Evolutionary conservation across 2,329 filamentous ascomycete genomes (phyloP).

Genomic region (Alternaria infectoria): DNA sequence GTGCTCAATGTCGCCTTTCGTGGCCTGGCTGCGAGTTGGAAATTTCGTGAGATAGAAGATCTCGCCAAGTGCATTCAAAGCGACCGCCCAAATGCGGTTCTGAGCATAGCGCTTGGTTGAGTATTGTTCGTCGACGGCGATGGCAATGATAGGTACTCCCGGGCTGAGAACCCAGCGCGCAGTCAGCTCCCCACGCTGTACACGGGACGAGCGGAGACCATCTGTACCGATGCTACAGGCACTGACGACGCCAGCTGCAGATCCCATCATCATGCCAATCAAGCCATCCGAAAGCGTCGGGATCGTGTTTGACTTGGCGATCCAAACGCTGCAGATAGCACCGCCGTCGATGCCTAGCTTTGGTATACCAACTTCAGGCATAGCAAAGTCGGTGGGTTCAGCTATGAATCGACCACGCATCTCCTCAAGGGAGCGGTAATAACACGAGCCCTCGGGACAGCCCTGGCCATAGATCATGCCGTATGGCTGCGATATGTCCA

Average conservation of each 20-base stretch:
- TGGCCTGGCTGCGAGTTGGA: constrained; percentile 62
- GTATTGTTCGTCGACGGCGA: constrained; percentile 84
- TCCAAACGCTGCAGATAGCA: constrained; percentile 81
- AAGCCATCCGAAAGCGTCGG: constrained; percentile 76
- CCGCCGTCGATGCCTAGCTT: constrained; percentile 73
- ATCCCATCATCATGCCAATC: constrained; percentile 82
- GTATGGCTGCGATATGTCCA: constrained; percentile 87
- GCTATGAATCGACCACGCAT: constrained; percentile 77
- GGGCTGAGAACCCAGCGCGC: constrained; percentile 90
- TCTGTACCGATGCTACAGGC: constrained; percentile 76
- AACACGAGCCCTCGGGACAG: constrained; percentile 79
- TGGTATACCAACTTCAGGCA: constrained; percentile 76
- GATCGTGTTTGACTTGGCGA: constrained; percentile 80
- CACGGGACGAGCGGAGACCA: constrained; percentile 65
- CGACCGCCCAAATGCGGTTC: constrained; percentile 85
- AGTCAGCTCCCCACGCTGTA: constrained; percentile 76
- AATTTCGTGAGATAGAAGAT: constrained; percentile 81
- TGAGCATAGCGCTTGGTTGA: constrained; percentile 71
- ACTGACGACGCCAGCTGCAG: constrained; percentile 81
- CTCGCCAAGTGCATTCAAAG: constrained; percentile 92
- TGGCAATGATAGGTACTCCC: constrained; percentile 85
- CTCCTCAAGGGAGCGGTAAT: constrained; percentile 77
- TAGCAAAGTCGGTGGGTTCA: constrained; percentile 64
- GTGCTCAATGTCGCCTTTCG: constrained; percentile 59
- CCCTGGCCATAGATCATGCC: constrained; percentile 87